Evolutionary conservation across 768 basidiomycete species (phyloP).

Genomic region (Termitomyces sp.): DNA sequence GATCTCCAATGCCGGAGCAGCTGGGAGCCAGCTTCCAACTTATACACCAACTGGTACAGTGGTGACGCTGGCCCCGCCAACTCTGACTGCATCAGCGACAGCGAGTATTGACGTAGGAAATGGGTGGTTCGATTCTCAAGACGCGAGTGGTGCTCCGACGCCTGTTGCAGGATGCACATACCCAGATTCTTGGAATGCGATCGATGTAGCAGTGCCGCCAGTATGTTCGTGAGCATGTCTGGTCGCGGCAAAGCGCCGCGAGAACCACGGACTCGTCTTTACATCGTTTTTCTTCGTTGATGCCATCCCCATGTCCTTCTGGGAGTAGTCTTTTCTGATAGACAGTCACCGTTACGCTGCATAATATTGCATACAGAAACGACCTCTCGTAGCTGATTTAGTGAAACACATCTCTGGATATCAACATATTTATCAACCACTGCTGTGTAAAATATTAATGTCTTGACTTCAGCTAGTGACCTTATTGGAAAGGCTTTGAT

Average conservation of each 20-base stretch:
- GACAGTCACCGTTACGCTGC: background rate
- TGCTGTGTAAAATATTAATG: too few species aligned
- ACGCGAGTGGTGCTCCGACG: slow-evolving; percentile 44
- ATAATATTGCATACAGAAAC: background rate
- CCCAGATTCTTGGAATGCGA: slow-evolving; percentile 44
- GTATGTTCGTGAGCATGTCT: slow-evolving; percentile 15
- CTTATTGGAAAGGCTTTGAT: background rate
- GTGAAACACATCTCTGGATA: background rate
- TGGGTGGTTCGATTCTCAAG: slow-evolving; percentile 57
- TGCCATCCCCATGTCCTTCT: background rate
- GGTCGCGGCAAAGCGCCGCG: slow-evolving; percentile 1
- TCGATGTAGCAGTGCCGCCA: slow-evolving; percentile 30
- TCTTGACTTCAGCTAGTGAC: background rate
- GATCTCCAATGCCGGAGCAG: slow-evolving; percentile 34
- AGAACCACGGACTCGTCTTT: slow-evolving; percentile 7
- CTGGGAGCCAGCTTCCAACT: slow-evolving; percentile 48
- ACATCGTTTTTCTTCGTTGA: background rate
- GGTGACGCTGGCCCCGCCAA: slow-evolving; percentile 49
- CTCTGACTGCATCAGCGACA: slow-evolving; percentile 34
- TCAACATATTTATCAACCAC: background rate
- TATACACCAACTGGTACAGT: slow-evolving; percentile 69
- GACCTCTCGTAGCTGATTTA: background rate
- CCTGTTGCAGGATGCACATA: slow-evolving; percentile 55
- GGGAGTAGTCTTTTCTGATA: background rate
- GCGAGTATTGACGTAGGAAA: slow-evolving; percentile 38